Conservation (phyloP, 345 rosid genomes). For the Anastatica hierochuntica region DNA sequence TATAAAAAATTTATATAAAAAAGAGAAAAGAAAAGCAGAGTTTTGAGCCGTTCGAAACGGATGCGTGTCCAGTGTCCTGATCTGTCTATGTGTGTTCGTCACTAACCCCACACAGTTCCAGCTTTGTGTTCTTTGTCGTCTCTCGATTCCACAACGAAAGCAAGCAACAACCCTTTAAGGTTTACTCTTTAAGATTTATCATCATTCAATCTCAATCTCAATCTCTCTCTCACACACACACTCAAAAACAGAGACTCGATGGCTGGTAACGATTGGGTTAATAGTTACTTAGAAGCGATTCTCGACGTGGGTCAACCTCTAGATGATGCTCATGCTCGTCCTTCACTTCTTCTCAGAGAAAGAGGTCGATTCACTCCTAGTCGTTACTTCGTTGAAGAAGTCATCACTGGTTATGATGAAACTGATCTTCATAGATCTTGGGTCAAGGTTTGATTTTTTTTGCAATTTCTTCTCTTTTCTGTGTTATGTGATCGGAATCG, state of each 20-base stretch:
- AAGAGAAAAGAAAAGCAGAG: neutral
- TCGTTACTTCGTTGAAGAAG: conserved; percentile 95
- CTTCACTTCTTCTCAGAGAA: conserved; percentile 82
- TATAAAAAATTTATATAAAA: too few relatives aligned
- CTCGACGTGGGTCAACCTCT: conserved; percentile 92
- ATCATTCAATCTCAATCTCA: too few relatives aligned
- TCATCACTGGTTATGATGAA: conserved; percentile 92
- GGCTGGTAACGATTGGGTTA: conserved; percentile 99
- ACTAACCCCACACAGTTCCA: conserved; percentile 17
- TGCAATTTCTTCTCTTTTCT: neutral
- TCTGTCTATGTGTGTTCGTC: conserved; percentile 17
- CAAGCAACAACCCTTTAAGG: too few relatives aligned
- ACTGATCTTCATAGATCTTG: conserved; percentile 96
- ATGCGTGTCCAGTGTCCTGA: conserved; percentile 18
- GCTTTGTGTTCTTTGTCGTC: conserved; percentile 17
- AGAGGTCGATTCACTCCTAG: conserved; percentile 96
- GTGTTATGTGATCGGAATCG: neutral
- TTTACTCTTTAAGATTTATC: too few relatives aligned
- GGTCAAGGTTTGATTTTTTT: conserved; percentile 33
- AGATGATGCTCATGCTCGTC: conserved; percentile 64
- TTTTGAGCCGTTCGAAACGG: conserved; percentile 21
- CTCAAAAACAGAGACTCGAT: conserved; percentile 16
- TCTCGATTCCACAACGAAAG: too few relatives aligned
- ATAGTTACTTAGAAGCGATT: conserved; percentile 95
- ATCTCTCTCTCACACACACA: neutral